Percentiles rank a stretch among this genome's conserved stretches.
phyloP scores from a whole-genome alignment of 108 stramenopile genomes.

The Cafeteria roenbergensis region DNA sequence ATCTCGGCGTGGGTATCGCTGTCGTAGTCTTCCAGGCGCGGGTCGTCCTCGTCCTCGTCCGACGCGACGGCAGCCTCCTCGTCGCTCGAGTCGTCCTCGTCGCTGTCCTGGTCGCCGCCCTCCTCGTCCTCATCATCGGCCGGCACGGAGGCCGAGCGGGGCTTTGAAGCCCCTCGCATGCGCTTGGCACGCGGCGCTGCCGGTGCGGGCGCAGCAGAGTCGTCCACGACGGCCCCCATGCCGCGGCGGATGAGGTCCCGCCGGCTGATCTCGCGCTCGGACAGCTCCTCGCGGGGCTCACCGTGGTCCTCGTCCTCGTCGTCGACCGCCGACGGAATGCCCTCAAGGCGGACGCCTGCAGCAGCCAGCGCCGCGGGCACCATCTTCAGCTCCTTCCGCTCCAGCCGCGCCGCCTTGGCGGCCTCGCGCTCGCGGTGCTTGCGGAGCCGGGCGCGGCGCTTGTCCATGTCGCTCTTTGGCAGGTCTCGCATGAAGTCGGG shows the following conservation, averaged over 20 bases:
- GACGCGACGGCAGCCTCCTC: background rate
- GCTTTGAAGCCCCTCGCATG: no score
- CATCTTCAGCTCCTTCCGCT: constrained; percentile 55
- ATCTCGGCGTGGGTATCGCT: constrained; percentile 81
- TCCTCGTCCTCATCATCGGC: constrained; percentile 15
- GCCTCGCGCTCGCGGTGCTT: constrained; percentile 37
- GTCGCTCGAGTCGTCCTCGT: constrained; percentile 23
- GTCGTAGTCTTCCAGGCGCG: constrained; percentile 83
- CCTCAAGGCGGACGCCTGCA: no score
- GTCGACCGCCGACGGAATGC: no score
- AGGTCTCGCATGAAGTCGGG: constrained; percentile 63
- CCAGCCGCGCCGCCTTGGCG: constrained; percentile 50
- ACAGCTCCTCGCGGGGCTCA: no score
- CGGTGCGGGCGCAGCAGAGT: no score
- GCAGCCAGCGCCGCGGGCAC: constrained; percentile 46
- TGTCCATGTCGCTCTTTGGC: constrained; percentile 62
- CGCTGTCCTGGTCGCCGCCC: constrained; percentile 21
- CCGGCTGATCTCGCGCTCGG: no score
- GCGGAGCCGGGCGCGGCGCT: constrained; percentile 68
- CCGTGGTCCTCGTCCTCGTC: no score
- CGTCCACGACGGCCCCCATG: no score
- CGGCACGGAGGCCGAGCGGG: no score
- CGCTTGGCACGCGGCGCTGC: no score
- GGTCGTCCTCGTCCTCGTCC: constrained; percentile 35
- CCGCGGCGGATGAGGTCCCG: no score